Conservation (phyloP, 805 yeast species). For the Saccharomyces paradoxus region DNA sequence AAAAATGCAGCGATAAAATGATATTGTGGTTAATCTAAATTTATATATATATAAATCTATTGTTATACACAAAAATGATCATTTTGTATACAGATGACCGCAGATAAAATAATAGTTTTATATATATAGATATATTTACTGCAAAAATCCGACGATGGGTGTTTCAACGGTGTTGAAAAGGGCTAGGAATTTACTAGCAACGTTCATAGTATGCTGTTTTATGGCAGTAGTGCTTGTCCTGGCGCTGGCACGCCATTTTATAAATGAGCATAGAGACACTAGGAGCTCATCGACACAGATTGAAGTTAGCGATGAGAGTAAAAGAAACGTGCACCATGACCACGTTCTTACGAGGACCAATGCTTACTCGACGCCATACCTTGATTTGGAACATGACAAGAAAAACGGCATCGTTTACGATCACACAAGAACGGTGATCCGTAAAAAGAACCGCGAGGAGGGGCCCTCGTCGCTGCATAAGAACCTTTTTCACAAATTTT, state of each 20-base stretch:
- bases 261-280: conserved; percentile 9
- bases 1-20: background rate
- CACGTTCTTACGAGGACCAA: background rate
- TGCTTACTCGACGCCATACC: background rate
- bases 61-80: background rate
- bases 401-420: background rate
- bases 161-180: background rate
- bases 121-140: background rate
- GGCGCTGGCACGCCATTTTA: conserved; percentile 26
- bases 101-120: background rate
- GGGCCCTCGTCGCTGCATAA: background rate
- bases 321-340: background rate
- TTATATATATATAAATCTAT: background rate
- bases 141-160: background rate
- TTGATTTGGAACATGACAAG: background rate
- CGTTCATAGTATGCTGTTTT: conserved; percentile 15
- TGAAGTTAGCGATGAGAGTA: background rate
- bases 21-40: background rate
- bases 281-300: conserved; percentile 4
- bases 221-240: conserved; percentile 21
- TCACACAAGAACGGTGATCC: background rate
- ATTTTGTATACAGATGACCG: background rate
- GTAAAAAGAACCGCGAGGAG: background rate
- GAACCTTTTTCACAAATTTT: background rate
- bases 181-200: background rate